Base-by-base conservation (phyloP, 1,284 basidiomycete genomes). In the Trichosporon coremiiforme region DNA sequence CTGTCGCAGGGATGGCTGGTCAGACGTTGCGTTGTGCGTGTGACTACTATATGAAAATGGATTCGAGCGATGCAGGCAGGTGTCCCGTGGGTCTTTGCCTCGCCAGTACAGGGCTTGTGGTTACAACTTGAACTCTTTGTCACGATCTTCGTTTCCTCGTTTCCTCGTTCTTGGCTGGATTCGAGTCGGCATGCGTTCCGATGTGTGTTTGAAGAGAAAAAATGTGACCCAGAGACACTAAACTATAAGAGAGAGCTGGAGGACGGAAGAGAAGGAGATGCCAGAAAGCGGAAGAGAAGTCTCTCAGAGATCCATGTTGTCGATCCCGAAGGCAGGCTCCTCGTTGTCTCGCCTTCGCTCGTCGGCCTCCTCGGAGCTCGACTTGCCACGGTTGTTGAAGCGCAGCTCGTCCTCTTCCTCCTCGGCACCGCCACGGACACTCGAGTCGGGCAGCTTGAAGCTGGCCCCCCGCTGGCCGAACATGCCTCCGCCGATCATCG, bases 401-500 rank as follows among this genome's bases (percentile, higher is more conserved):
- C 65, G 69, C 13, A 67, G 70, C 45, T 78, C 77, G 31, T 79
- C 78, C 45, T 80, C 79, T 29, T 81, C 81, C 25, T 78, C 79
- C 65, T 79, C 79, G 9, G 73, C 74, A 7, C 80, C 81, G 17
- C 74, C 75, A 20, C 81, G 68, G 4, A 82, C 73, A 7, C 73
- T 73, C 50, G 74, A 75, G 33, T 74, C 73, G 4, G 78, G 79
- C 38, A 79, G 71, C 70, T 71, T 71, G 70, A 73, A 41, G 50
- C 47, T 64, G 47, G 41, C 36, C 31, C 22, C 50, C 9, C 72
- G 72, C 2, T 50, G 63, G 45, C 80, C 80, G 67, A 83, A 82
- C 78, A 82, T 82, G 45, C 80, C 80, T 17, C 77, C 77, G 17
- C 80, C 79, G 9, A 81, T 74, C 70, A 82, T 79, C 20, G 77